Base-by-base conservation (phyloP, 768 basidiomycete genomes). In the Naganishia friedmannii region DNA sequence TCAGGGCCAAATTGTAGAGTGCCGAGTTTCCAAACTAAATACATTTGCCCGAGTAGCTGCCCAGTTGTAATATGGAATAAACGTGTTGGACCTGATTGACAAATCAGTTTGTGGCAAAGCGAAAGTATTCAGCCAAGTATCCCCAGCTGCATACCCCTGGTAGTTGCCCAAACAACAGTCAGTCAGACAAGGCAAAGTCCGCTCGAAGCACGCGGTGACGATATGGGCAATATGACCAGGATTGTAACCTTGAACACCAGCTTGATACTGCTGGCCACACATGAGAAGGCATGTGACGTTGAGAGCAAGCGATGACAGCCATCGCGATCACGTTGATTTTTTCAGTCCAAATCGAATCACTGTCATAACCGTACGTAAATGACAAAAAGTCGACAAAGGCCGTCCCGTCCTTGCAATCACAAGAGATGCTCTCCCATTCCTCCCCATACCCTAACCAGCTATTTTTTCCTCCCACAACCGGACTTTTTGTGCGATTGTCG, bases 1-100 rank as follows among this genome's bases (percentile, higher is more conserved):
- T 76, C 67, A 80, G 81, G 73, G 73, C 82, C 29, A 90, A 88
- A 82, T 75, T 83, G 26, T 83, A 70, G 70, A 48, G 23, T 34
- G 69, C 28, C 53, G 19, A 31, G 26, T 55, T 28, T 39, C 23
- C 28, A 29, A 23, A 63, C 37, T 12, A n/a, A 13, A 63, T 26
- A 63, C 5, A 28, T 26, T 39, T 42, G n/a, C 23, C n/a, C n/a
- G n/a, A n/a, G n/a, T 37, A 12, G 34, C 34, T 37, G n/a, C 15
- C 19, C 46, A 63, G 60, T 63, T 63, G 60, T 63, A 63, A 28
- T 63, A 63, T 63, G 60, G 60, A 45, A 63, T 29, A 26, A 26
- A 42, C 39, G n/a, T 58, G 34, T 31, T 21, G 34, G 21, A 39
- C 32, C 32, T 34, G 32, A 19, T 42, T 58, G 29, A 10, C 42